Percentiles rank a stretch among this genome's conserved stretches.
Conservation (phyloP, 2,329 filamentous ascomycete genomes). For the Pleoardoris graminearum region DNA sequence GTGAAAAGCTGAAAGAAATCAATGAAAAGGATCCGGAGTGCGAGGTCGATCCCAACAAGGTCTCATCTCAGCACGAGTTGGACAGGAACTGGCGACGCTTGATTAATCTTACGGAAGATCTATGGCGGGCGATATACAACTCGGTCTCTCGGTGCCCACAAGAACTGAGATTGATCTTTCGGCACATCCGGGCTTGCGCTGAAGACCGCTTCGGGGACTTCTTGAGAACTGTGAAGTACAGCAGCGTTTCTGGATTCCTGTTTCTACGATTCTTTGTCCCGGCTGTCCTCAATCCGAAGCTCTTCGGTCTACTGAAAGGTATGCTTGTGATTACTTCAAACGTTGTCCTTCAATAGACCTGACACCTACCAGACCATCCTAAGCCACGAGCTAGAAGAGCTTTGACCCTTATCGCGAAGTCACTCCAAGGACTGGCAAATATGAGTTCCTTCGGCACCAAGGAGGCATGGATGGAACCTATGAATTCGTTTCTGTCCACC, state of each 20-base stretch:
- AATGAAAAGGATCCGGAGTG: slow-evolving; percentile 89
- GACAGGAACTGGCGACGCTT: slow-evolving; percentile 82
- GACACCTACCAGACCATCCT: slow-evolving; percentile 67
- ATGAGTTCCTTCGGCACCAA: slow-evolving; percentile 90
- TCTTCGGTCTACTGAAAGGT: slow-evolving; percentile 83
- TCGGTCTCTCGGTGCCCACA: slow-evolving; percentile 77
- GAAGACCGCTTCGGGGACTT: slow-evolving; percentile 96
- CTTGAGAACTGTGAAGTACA: slow-evolving; percentile 84
- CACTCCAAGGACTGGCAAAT: slow-evolving; percentile 86
- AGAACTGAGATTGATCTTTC: slow-evolving; percentile 82
- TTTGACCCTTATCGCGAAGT: slow-evolving; percentile 89
- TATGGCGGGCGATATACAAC: slow-evolving; percentile 81
- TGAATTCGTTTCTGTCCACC: slow-evolving; percentile 82
- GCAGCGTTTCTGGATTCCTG: slow-evolving; percentile 90
- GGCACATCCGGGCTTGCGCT: slow-evolving; percentile 88
- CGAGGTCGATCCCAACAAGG: slow-evolving; percentile 88
- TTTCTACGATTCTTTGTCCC: slow-evolving; percentile 96
- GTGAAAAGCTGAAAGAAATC: slow-evolving; percentile 85
- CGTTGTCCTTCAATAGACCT: slow-evolving; percentile 5
- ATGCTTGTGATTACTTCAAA: slow-evolving; percentile 20
- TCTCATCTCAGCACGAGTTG: slow-evolving; percentile 69
- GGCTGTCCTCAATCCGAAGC: slow-evolving; percentile 91
- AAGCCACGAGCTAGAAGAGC: slow-evolving; percentile 82
- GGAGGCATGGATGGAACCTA: slow-evolving; percentile 98
- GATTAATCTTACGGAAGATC: slow-evolving; percentile 73